Conservation (phyloP, 2,329 filamentous ascomycete genomes). For the Alternaria gansuensis region DNA sequence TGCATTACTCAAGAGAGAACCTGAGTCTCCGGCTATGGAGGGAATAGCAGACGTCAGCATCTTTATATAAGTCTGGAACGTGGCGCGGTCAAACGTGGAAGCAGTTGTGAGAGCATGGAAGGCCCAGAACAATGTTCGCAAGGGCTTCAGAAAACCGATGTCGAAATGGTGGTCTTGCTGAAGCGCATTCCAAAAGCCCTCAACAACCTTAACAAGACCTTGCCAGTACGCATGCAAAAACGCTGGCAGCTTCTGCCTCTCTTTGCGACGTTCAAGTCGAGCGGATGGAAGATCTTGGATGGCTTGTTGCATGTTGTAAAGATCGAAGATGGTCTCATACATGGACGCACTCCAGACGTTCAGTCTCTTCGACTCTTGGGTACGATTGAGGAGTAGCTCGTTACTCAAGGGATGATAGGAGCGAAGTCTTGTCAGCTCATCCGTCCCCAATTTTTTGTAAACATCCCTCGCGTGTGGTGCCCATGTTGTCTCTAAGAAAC, state of each 20-base stretch:
- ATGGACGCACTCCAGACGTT: conserved; percentile 34
- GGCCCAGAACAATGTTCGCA: conserved; percentile 59
- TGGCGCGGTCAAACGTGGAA: conserved; percentile 60
- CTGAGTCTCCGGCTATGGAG: conserved; percentile 9
- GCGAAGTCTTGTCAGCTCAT: conserved; percentile 30
- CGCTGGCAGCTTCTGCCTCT: conserved; percentile 47
- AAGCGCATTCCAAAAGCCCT: conserved; percentile 24
- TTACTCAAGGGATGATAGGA: conserved; percentile 60
- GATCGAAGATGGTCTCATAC: conserved; percentile 43
- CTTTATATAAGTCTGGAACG: conserved; percentile 64
- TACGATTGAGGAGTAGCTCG: conserved; percentile 51
- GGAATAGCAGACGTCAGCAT: conserved; percentile 39
- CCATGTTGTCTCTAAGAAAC: conserved; percentile 46
- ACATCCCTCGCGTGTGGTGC: conserved; percentile 21
- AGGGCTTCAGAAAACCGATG: conserved; percentile 33
- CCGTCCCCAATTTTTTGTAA: conserved; percentile 10
- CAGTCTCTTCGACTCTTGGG: conserved; percentile 12
- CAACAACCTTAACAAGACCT: conserved; percentile 29
- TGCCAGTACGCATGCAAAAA: conserved; percentile 44
- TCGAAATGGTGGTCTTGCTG: conserved; percentile 24
- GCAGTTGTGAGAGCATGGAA: conserved; percentile 56
- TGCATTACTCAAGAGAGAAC: conserved; percentile 33
- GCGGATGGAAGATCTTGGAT: conserved; percentile 40
- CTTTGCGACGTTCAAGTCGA: conserved; percentile 48
- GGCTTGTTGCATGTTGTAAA: conserved; percentile 45